Conservation (phyloP, 2,329 filamentous ascomycete genomes). For the Colletotrichum somersetense region DNA sequence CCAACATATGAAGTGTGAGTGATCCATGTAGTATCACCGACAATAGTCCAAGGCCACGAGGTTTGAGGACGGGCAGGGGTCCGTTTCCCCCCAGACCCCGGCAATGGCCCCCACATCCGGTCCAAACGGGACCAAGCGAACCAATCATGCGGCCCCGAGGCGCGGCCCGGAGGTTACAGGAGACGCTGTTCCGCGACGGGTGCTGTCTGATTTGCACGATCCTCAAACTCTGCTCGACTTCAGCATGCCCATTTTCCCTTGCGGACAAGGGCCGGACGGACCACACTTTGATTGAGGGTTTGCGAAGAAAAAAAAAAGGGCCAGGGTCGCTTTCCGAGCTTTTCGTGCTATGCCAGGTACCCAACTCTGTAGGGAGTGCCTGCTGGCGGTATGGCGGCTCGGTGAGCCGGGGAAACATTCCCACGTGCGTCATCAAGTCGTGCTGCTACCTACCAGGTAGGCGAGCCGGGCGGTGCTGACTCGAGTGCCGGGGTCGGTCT, state of each 20-base stretch:
- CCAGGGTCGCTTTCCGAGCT: not conserved
- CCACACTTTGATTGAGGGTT: conserved; percentile 24
- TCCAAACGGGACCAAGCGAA: conserved; percentile 13
- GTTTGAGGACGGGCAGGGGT: conserved; percentile 15
- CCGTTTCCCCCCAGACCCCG: conserved; percentile 8
- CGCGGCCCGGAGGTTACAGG: conserved; percentile 31
- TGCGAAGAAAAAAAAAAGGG: not conserved
- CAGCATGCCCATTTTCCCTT: not conserved
- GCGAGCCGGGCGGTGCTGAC: not conserved
- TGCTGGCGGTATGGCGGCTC: not conserved
- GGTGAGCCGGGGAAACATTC: not conserved
- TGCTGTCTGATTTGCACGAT: conserved; percentile 38
- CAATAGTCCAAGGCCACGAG: not conserved
- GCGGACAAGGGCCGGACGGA: conserved; percentile 23
- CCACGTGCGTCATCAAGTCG: not conserved
- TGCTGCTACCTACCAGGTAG: too few species aligned
- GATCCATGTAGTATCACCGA: too few species aligned
- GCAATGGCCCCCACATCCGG: not conserved
- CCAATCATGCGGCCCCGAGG: conserved; percentile 9
- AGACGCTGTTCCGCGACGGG: conserved; percentile 40
- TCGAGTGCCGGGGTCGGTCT: not conserved
- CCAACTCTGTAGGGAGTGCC: conserved; percentile 4
- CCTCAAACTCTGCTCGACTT: conserved; percentile 40
- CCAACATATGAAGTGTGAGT: too few species aligned
- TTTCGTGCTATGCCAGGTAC: too few species aligned